A percentile compares a stretch with the other conserved stretches of the same genome.
These are phyloP conservation scores for Phytophthora pinifolia DNA, from an alignment of 352 stramenopile genomes.

Conservation along the genomic window DNA sequence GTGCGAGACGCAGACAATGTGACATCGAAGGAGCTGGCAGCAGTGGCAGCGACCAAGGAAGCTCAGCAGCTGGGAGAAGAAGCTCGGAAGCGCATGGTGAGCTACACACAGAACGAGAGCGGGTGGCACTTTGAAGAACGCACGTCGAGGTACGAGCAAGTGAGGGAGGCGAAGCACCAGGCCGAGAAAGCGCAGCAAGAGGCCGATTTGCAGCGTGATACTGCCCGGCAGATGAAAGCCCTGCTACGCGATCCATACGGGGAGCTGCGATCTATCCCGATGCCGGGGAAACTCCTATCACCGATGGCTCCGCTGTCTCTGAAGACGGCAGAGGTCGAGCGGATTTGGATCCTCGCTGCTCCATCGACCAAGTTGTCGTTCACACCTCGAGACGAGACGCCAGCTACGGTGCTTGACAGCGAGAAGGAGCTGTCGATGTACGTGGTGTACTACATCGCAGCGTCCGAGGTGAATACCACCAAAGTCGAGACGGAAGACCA, in stretches of 20 bases:
- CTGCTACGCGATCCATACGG: constrained; percentile 49
- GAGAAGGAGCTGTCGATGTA: constrained; percentile 73
- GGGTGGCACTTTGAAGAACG: constrained; percentile 69
- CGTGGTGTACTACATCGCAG: constrained; percentile 65
- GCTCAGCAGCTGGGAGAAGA: constrained; percentile 59
- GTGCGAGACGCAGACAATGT: constrained; percentile 32
- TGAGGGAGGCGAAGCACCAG: constrained; percentile 54
- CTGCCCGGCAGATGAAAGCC: constrained; percentile 29
- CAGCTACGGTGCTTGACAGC: constrained; percentile 21
- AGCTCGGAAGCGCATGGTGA: constrained; percentile 55
- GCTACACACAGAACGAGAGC: constrained; percentile 58
- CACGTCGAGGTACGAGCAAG: constrained; percentile 44
- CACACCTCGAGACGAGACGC: constrained; percentile 45
- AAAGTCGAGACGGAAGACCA: constrained; percentile 15
- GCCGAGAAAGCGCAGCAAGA: constrained; percentile 43
- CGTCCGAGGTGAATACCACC: constrained; percentile 27
- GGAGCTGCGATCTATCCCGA: constrained; percentile 8
- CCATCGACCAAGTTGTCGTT: constrained; percentile 45
- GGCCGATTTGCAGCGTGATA: constrained; percentile 40
- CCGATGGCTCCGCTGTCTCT: not conserved
- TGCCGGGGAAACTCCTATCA: not conserved
- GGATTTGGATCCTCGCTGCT: constrained; percentile 58
- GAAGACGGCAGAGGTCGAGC: constrained; percentile 20
- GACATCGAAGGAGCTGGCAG: constrained; percentile 29
- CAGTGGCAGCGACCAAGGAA: constrained; percentile 32